Evolutionary conservation across 371 early-diverging fungal genomes (phyloP), one percentile per base, ranked within the genome.

Genomic region (Mycotypha africana): DNA sequence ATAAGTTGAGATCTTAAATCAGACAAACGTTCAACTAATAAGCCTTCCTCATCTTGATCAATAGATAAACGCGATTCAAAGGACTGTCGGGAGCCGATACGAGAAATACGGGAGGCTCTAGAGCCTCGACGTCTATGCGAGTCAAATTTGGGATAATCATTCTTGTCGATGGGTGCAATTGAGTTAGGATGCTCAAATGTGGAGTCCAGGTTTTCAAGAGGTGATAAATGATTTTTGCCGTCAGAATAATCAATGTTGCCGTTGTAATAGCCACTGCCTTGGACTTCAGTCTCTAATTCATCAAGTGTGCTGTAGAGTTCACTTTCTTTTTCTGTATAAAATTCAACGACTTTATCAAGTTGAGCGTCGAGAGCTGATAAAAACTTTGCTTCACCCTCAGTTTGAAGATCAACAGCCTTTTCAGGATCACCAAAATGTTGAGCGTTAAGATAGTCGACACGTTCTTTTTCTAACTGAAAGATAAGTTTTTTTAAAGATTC

Each of bases 381-480:
- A 46, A 90, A 89, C 45, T 49, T 59, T 17, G 65, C 66, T 38
- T 61, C 37, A 49, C 61, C 42, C 38, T 51, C 4, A 4, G 42
- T 16, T 10, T 9, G 9, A 14, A 43, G 11, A 22, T 25, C 19
- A 9, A 47, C 11, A 19, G 30, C 31, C 16, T 46, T 53, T 39
- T 64, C 65, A 33, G 59, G 50, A 49, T 65, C 70, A 30, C 37
- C 49, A 25, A 45, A 38, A 45, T 47, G 50, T 33, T 55, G 38
- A 11, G 49, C 39, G 35, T 54, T 39, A 10, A 51, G 40, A 20
- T 76, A 56, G n/a, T 81, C 79, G 0, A 92, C 79, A 15, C 81
- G 74, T 23, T 91, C 91, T 65, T 87, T 90, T 68, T 94, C 97
- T 45, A 90, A 70, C 43, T 84, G 84, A 59, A 94, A 94, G 26